Conservation (phyloP, 805 yeast species). For the Kazachstania kunashirensis region DNA sequence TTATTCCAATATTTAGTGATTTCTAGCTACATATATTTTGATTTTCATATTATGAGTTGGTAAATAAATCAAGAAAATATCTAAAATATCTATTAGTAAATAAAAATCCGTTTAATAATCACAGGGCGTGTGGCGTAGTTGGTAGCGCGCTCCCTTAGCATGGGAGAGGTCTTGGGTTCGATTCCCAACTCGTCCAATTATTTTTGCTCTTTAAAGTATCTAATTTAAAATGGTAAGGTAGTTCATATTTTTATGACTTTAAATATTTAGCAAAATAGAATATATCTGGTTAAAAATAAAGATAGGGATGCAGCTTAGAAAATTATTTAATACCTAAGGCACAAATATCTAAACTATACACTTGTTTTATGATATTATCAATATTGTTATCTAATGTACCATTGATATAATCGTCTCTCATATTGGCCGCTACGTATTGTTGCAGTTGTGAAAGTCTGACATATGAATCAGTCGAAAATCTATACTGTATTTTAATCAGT, state of each 20-base stretch:
- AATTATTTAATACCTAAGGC: slow-evolving; percentile 47
- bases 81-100: no score
- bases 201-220: no score
- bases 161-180: slow-evolving; percentile 76
- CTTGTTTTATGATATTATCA: slow-evolving; percentile 56
- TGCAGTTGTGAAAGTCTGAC: slow-evolving; percentile 72
- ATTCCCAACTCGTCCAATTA: slow-evolving; percentile 65
- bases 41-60: no score
- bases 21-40: no score
- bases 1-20: no score
- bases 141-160: slow-evolving; percentile 78
- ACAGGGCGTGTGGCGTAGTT: slow-evolving; percentile 81
- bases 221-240: no score
- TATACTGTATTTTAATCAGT: slow-evolving; percentile 65
- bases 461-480: slow-evolving; percentile 78
- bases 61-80: no score
- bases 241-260: no score
- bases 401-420: slow-evolving; percentile 75
- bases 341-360: slow-evolving; percentile 59
- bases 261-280: no score
- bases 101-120: no score
- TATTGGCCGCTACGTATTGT: slow-evolving; percentile 59
- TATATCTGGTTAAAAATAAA: no score
- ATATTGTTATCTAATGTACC: slow-evolving; percentile 63
- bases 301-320: no score